phyloP scores from a whole-genome alignment of 495 filamentous ascomycete genomes.

The Penicillium flavigenum region DNA sequence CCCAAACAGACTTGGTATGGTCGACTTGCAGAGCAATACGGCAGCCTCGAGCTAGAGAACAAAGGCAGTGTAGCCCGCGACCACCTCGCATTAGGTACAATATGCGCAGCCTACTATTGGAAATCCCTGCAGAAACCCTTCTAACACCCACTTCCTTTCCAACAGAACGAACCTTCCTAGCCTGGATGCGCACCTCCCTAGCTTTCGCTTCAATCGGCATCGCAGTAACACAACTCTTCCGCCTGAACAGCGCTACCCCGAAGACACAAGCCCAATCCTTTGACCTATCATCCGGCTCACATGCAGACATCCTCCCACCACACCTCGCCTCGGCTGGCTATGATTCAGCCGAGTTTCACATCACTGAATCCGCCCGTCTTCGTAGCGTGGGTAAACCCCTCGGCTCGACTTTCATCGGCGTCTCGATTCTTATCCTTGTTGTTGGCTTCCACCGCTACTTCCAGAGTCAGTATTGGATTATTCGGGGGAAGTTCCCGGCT shows the following conservation, averaged over 20 bases:
- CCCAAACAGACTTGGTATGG: conserved; percentile 49
- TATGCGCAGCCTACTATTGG: neutral
- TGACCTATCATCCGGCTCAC: conserved; percentile 5
- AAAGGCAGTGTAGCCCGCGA: conserved; percentile 95
- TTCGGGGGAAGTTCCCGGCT: conserved; percentile 90
- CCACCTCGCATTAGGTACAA: conserved; percentile 86
- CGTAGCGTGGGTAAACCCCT: conserved; percentile 86
- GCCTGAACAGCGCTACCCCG: conserved; percentile 67
- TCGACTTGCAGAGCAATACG: conserved; percentile 63
- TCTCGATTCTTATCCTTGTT: conserved; percentile 81
- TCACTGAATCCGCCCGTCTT: conserved; percentile 43
- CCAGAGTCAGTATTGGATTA: conserved; percentile 76
- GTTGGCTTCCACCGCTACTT: conserved; percentile 75
- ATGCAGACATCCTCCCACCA: conserved; percentile 28
- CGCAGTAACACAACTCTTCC: conserved; percentile 93
- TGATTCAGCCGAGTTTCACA: conserved; percentile 14
- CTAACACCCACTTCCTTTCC: neutral
- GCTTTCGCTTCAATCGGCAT: conserved; percentile 97
- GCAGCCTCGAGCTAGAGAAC: conserved; percentile 88
- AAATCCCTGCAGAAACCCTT: conserved; percentile 1
- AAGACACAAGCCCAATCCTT: conserved; percentile 10
- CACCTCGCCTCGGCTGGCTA: conserved; percentile 10
- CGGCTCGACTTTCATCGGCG: conserved; percentile 85
- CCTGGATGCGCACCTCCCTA: conserved; percentile 93
- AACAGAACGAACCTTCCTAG: conserved; percentile 91